Evolutionary conservation across 2,329 filamentous ascomycete genomes (phyloP), one percentile per base, ranked within the genome.

Genomic region (Teratosphaeria nubilosa): DNA sequence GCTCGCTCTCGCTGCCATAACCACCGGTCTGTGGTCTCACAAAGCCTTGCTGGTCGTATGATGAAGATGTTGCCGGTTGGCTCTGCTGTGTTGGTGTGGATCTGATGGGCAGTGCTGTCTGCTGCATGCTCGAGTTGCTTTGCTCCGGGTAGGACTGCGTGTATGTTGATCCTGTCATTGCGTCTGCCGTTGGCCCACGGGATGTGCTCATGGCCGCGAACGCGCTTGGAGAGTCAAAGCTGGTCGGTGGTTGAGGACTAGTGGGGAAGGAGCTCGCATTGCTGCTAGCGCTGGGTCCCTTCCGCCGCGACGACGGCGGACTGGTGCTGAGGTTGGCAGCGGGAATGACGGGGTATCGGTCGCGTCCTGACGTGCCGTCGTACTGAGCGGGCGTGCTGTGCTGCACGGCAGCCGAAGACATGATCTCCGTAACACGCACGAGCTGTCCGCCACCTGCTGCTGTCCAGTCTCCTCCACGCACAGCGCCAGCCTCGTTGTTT

Each of bases 161-260:
- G 14, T 91, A 95, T 7, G 88, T 91, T 68, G 91, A 84, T 37
- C 89, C 88, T 53, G 88, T 66, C 53, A 77, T 91, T 57, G 87
- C 86, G 65, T 64, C 64, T n/a, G 71, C 67, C 50, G 77, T 68
- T 70, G 76, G 70, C 57, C 72, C 71, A 66, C 73, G 75, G 56
- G 78, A 74, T 58, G 77, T 75, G 72, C 74, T 77, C 69, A 73
- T 74, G 63, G 73, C 69, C 59, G 71, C 71, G 64, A 68, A 70
- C 66, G 69, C 67, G 53, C 53, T 45, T 59, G 68, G 67, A 60
- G 66, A 68, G 60, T 65, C 64, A 62, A 69, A 70, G 62, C 73
- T 60, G 37, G 58, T 34, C 30, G 64, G 65, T 52, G 67, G 64
- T 63, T 69, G 65, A 62, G 74, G 71, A 67, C 69, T 73, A 55